Conservation (phyloP, 2,329 filamentous ascomycete species). For the Colletotrichum scovillei region DNA sequence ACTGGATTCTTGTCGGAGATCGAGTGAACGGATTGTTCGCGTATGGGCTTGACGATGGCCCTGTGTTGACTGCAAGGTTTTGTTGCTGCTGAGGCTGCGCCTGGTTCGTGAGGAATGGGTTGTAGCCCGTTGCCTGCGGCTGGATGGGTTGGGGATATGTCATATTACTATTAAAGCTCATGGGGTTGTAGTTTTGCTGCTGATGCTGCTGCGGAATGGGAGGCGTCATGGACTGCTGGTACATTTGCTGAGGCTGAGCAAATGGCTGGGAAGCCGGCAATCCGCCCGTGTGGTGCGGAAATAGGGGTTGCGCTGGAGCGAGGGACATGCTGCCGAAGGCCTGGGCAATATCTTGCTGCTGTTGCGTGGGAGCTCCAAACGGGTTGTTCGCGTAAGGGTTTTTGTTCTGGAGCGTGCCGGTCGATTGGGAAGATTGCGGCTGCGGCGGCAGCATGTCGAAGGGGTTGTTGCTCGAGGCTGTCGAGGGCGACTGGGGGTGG, state of each 20-base stretch:
- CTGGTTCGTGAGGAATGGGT: slow-evolving; percentile 61
- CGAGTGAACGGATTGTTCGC: slow-evolving; percentile 61
- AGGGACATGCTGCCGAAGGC: slow-evolving; percentile 83
- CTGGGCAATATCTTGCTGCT: slow-evolving; percentile 65
- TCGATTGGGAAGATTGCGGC: slow-evolving; percentile 74
- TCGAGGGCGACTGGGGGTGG: slow-evolving; percentile 49
- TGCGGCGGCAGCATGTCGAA: slow-evolving; percentile 70
- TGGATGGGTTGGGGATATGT: slow-evolving; percentile 55
- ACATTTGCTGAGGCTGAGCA: slow-evolving; percentile 47
- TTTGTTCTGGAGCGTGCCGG: slow-evolving; percentile 68
- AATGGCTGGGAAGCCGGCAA: slow-evolving; percentile 54
- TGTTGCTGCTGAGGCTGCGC: slow-evolving; percentile 47
- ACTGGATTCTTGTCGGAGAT: slow-evolving; percentile 62
- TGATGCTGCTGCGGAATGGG: slow-evolving; percentile 50
- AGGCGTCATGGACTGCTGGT: slow-evolving; percentile 57
- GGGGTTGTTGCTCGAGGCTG: slow-evolving; percentile 74
- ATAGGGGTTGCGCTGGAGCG: slow-evolving; percentile 69
- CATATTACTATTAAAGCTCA: slow-evolving; percentile 55
- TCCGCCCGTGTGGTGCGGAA: slow-evolving; percentile 81
- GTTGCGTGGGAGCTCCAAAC: slow-evolving; percentile 67
- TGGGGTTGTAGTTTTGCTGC: slow-evolving; percentile 49
- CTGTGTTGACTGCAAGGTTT: slow-evolving; percentile 53
- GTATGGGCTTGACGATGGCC: slow-evolving; percentile 45
- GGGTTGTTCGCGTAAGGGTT: slow-evolving; percentile 76
- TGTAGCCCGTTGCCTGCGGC: slow-evolving; percentile 56